Percentiles rank a stretch among this genome's conserved stretches.
phyloP scores from a whole-genome alignment of 73 alveolate species.

The Stentor coeruleus region DNA sequence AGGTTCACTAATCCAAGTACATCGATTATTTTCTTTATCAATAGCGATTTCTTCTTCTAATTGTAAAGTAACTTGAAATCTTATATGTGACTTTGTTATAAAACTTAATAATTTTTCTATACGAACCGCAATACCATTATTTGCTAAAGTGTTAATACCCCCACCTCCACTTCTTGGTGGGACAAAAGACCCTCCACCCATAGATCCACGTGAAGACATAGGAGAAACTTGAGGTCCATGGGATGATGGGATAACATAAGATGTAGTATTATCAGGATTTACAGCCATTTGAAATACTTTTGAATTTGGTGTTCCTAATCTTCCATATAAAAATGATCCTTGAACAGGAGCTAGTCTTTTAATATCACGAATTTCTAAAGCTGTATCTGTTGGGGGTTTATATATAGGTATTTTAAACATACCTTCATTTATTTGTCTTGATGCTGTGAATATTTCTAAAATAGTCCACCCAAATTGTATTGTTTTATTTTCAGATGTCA shows the following conservation, averaged over 20 bases:
- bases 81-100: slow-evolving; percentile 44
- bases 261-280: background rate
- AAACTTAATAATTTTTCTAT: slow-evolving; percentile 50
- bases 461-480: slow-evolving; percentile 82
- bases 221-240: background rate
- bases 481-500: slow-evolving; percentile 52
- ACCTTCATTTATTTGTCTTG: slow-evolving; percentile 65
- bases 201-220: background rate
- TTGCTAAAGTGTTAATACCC: slow-evolving; percentile 2
- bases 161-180: background rate
- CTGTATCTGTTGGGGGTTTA: slow-evolving; percentile 70
- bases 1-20: slow-evolving; percentile 38
- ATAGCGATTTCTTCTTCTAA: slow-evolving; percentile 58
- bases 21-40: slow-evolving; percentile 38
- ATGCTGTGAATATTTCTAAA: slow-evolving; percentile 63
- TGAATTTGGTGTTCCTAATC: slow-evolving; percentile 42
- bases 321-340: slow-evolving; percentile 46
- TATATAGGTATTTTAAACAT: slow-evolving; percentile 73
- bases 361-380: slow-evolving; percentile 60
- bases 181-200: background rate
- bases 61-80: slow-evolving; percentile 57
- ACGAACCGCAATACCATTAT: slow-evolving; percentile 52
- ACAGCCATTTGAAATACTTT: background rate
- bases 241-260: background rate
- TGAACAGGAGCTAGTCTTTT: slow-evolving; percentile 52